Conservation (phyloP, 2,329 filamentous ascomycete genomes). For the Apiospora koreana region DNA sequence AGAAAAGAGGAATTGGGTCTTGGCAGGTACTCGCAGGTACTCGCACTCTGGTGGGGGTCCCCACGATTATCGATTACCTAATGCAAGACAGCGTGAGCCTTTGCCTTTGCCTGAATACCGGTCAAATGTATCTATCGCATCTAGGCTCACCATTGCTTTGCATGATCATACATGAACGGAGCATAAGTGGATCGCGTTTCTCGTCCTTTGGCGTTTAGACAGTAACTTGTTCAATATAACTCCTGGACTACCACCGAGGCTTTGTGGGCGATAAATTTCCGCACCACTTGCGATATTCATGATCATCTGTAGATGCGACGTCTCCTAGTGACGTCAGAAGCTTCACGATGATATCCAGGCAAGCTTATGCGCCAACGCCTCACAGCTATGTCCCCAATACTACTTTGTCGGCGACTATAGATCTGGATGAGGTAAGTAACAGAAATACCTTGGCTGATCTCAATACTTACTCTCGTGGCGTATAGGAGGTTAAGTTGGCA, state of each 20-base stretch:
- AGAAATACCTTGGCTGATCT: constrained; percentile 7
- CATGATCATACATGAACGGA: neutral
- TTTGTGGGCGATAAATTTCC: neutral
- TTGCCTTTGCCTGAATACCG: too few species aligned
- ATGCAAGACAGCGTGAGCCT: neutral
- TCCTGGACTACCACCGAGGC: neutral
- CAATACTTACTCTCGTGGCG: constrained; percentile 9
- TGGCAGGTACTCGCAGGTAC: neutral
- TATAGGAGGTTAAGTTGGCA: constrained; percentile 87
- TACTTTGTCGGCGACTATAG: constrained; percentile 83
- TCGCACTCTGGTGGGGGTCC: neutral
- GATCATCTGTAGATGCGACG: neutral
- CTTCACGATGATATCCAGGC: constrained; percentile 53
- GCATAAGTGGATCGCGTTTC: neutral
- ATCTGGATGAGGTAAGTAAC: constrained; percentile 76
- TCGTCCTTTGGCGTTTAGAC: neutral
- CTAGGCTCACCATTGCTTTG: neutral
- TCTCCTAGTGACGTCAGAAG: constrained; percentile 1
- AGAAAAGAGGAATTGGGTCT: neutral
- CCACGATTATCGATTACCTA: neutral
- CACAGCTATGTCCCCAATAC: constrained; percentile 90
- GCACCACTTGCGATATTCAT: neutral
- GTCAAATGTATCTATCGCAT: neutral
- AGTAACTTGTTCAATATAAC: neutral
- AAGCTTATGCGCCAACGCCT: constrained; percentile 85